These are phyloP conservation scores for Geranomyces variabilis DNA, from an alignment of 192 early-diverging fungal genomes.

Conservation along the genomic window DNA sequence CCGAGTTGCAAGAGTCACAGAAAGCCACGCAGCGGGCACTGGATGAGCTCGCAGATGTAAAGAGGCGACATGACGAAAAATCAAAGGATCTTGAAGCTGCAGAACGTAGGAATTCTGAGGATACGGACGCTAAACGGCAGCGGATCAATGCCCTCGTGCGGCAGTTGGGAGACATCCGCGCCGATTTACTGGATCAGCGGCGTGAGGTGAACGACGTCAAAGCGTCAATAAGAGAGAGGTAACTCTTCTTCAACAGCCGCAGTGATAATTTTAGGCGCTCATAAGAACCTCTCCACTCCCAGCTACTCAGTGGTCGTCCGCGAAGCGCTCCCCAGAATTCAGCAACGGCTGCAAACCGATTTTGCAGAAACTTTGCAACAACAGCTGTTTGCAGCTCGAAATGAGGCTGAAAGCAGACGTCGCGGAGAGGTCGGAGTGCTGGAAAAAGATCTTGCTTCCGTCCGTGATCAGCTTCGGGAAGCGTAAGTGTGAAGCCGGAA, in stretches of 20 bases:
- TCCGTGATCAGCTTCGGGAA: slow-evolving; percentile 21
- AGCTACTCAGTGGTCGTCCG: slow-evolving; percentile 5
- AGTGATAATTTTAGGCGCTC: neutral
- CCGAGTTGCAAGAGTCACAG: slow-evolving; percentile 26
- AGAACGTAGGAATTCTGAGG: slow-evolving; percentile 11
- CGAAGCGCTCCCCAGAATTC: slow-evolving; percentile 7
- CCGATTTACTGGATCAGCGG: slow-evolving; percentile 26
- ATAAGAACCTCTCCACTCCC: neutral
- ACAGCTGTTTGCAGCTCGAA: neutral
- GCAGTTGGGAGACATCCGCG: slow-evolving; percentile 20
- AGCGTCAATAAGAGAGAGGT: slow-evolving; percentile 24
- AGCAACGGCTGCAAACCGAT: slow-evolving; percentile 8
- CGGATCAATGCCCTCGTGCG: slow-evolving; percentile 11
- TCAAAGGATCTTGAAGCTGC: slow-evolving; percentile 11
- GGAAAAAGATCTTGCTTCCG: slow-evolving; percentile 21
- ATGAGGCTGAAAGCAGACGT: slow-evolving; percentile 3
- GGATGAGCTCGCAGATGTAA: slow-evolving; percentile 24
- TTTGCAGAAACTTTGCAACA: neutral
- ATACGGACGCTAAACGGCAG: slow-evolving; percentile 15
- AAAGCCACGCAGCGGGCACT: neutral
- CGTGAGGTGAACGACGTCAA: slow-evolving; percentile 20
- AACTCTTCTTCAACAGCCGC: neutral
- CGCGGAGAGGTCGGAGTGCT: slow-evolving; percentile 24
- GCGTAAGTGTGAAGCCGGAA: neutral
- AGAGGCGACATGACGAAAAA: slow-evolving; percentile 1